phyloP scores from a whole-genome alignment of 352 stramenopile species.

The Phytophthora nicotianae region DNA sequence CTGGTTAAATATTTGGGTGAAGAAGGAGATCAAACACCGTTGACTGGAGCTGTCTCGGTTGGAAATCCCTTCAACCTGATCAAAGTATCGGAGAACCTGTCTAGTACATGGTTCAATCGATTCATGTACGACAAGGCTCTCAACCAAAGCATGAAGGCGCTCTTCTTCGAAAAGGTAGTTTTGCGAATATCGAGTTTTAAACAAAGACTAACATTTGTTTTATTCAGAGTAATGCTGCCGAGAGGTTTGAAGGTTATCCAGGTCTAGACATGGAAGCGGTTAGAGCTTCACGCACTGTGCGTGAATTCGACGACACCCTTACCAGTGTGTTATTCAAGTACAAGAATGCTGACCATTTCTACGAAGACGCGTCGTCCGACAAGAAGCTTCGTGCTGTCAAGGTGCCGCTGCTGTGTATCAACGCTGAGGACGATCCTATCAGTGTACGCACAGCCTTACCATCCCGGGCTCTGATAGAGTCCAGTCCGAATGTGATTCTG shows the following conservation, averaged over 20 bases:
- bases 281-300: constrained; percentile 35
- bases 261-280: constrained; percentile 52
- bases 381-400: constrained; percentile 39
- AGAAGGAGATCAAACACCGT: constrained; percentile 36
- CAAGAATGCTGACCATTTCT: constrained; percentile 53
- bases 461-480: constrained; percentile 28
- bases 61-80: constrained; percentile 76
- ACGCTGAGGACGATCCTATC: constrained; percentile 61
- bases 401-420: constrained; percentile 63
- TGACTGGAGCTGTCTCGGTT: constrained; percentile 62
- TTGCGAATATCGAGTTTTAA: neutral
- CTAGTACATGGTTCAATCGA: constrained; percentile 47
- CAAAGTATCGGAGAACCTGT: constrained; percentile 51
- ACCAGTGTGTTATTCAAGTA: constrained; percentile 60
- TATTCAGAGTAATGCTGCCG: constrained; percentile 29
- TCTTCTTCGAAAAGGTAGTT: constrained; percentile 60
- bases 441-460: constrained; percentile 41
- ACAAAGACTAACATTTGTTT: constrained; percentile 7
- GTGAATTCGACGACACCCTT: constrained; percentile 63
- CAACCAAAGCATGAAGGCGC: constrained; percentile 48
- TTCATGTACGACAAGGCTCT: constrained; percentile 61
- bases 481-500: constrained; percentile 62
- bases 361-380: constrained; percentile 53
- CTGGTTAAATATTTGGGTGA: constrained; percentile 81
- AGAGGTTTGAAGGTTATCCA: constrained; percentile 51